phyloP scores from a whole-genome alignment of 2,329 filamentous ascomycete species.

The Mycosphaerella arachidis region DNA sequence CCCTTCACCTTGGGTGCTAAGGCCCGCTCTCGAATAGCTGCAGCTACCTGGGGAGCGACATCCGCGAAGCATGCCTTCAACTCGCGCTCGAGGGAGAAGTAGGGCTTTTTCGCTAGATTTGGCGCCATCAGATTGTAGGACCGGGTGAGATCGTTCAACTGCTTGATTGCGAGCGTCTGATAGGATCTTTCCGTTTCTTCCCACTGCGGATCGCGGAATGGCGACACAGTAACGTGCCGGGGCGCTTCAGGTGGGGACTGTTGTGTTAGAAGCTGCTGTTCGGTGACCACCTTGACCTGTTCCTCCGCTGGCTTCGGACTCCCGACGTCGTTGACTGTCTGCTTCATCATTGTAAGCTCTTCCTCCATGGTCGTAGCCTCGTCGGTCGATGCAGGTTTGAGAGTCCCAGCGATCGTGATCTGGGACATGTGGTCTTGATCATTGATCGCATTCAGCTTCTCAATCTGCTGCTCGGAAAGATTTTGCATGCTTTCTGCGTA shows the following conservation, averaged over 20 bases:
- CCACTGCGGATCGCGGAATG: constrained; percentile 77
- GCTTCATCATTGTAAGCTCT: constrained; percentile 38
- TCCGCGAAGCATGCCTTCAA: constrained; percentile 77
- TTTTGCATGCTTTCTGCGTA: constrained; percentile 66
- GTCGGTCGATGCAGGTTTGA: constrained; percentile 29
- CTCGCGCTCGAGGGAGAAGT: constrained; percentile 79
- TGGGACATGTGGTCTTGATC: constrained; percentile 47
- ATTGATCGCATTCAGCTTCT: constrained; percentile 44
- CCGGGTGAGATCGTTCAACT: constrained; percentile 74
- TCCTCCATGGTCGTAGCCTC: constrained; percentile 14
- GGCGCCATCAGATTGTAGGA: constrained; percentile 96
- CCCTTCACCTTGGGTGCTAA: constrained; percentile 40
- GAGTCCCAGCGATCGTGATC: constrained; percentile 43
- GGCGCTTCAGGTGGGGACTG: constrained; percentile 15
- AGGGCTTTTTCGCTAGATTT: constrained; percentile 86
- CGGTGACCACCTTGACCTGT: constrained; percentile 15
- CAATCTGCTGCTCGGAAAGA: constrained; percentile 45
- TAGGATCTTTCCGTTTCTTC: constrained; percentile 68
- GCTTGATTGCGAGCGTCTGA: constrained; percentile 67
- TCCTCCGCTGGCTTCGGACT: constrained; percentile 21
- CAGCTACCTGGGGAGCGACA: constrained; percentile 70
- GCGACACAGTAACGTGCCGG: constrained; percentile 25
- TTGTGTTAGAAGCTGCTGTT: constrained; percentile 14
- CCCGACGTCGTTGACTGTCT: constrained; percentile 28
- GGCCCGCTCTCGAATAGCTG: constrained; percentile 68